Evolutionary conservation across 257 asterid species (phyloP).

Genomic region (Parsonsia alboflavescens): DNA sequence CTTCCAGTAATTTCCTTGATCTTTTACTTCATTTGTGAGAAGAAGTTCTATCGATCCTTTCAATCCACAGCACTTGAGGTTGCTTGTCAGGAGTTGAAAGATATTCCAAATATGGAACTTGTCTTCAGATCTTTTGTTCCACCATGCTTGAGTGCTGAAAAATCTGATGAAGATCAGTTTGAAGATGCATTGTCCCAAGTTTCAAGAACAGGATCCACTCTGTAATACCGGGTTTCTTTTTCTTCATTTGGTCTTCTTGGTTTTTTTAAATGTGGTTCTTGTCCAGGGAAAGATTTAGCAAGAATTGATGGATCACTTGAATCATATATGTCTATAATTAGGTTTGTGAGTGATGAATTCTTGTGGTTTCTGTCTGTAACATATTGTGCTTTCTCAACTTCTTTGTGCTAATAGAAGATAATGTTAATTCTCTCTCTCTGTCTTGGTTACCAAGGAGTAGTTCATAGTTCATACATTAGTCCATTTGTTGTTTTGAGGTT

Average conservation of each 20-base stretch:
- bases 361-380: neutral
- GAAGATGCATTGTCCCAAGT: slow-evolving; percentile 68
- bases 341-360: neutral
- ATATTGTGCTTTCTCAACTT: neutral
- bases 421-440: too few species aligned
- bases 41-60: slow-evolving; percentile 62
- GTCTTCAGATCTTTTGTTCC: slow-evolving; percentile 64
- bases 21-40: slow-evolving; percentile 39
- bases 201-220: slow-evolving; percentile 37
- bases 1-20: slow-evolving; percentile 50
- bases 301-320: neutral
- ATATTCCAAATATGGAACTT: slow-evolving; percentile 59
- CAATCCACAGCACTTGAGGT: slow-evolving; percentile 63
- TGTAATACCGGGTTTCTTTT: slow-evolving; percentile 6
- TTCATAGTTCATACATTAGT: too few species aligned
- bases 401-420: too few species aligned
- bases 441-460: too few species aligned
- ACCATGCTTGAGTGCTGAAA: slow-evolving; percentile 57
- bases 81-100: slow-evolving; percentile 57
- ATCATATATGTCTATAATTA: slow-evolving; percentile 5
- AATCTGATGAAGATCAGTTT: slow-evolving; percentile 55
- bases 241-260: neutral
- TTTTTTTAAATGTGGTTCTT: neutral
- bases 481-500: too few species aligned
- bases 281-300: neutral